A percentile compares a stretch with the other conserved stretches of the same genome.
Conservation (phyloP, 495 filamentous ascomycete species). For the Aspergillus nidulans region DNA sequence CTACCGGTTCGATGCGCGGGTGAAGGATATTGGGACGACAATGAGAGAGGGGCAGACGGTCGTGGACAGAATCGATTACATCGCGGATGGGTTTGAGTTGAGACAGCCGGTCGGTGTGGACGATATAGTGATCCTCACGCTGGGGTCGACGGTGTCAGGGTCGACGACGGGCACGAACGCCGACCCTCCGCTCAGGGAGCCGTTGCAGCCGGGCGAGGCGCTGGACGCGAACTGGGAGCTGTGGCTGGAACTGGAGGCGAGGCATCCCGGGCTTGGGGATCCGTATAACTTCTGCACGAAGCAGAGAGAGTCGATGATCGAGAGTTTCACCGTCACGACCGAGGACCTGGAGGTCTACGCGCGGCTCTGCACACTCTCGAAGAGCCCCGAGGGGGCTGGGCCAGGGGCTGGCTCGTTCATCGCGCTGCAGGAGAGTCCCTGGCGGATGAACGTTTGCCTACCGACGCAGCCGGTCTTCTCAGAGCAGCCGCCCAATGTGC, state of each 20-base stretch:
- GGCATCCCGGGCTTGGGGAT: not conserved
- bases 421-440: conserved; percentile 25
- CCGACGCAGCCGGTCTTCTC: conserved; percentile 33
- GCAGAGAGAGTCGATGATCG: not conserved
- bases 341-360: not conserved
- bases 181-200: not conserved
- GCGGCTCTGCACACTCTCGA: not conserved
- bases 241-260: not conserved
- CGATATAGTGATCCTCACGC: not conserved
- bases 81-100: not conserved
- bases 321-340: not conserved
- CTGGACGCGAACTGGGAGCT: conserved; percentile 3
- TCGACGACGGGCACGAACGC: not conserved
- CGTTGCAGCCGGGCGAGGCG: not conserved
- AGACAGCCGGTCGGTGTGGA: not conserved
- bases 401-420: not conserved
- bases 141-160: not conserved
- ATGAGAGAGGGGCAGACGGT: not conserved
- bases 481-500: conserved; percentile 22
- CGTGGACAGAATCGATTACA: not conserved
- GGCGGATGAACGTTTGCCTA: conserved; percentile 29
- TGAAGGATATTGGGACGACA: not conserved
- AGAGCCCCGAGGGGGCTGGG: too few relatives aligned
- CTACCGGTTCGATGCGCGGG: not conserved
- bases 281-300: not conserved